Base-by-base conservation (phyloP, 202 grass and related monocot genomes). In the Brachypodium distachyon region DNA sequence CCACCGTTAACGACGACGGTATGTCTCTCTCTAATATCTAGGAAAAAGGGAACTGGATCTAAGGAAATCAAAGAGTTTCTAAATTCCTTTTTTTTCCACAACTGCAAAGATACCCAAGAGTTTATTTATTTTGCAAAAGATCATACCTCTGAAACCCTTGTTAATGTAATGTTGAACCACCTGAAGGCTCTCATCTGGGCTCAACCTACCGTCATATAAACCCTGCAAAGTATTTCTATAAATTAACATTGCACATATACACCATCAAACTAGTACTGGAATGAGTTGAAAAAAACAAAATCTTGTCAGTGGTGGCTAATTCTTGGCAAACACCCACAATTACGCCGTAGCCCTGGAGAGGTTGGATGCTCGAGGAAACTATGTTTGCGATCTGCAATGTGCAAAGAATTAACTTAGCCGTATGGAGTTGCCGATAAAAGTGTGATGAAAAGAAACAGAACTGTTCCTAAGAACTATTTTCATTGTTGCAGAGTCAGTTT, bases 341-440 rank as follows among this genome's bases (percentile, higher is more conserved):
- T 46, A 84, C 18, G 14, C 46, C 76, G 40, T 84, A 33, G 74
- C 71, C 80, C 50, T 97, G 94, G 74, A 89, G 91, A 64, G 94
- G 89, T 67, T 94, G 94, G 82, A 97, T 97, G 77, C 84, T 92
- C 71, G 94, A 97, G 44, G 75, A 70, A 41, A 97, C 82, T 52
- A 92, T 97, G 82, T 82, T 94, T 72, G 94, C 69, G 55, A 90
- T 87, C 94, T 97, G 84, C 27, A 68, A 74, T 18, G 81, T 77
- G 40, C 9, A 46, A 71, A 2, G 13, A 62, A 60, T 1, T 18
- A 0, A 72, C 36, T 66, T 32, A 49, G 41, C 12, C 1, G 57
- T 59, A 73, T 67, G 40, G 38, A 65, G 10, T 44, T 59, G 31
- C 12, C 54, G 1, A 68, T 55, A 50, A 50, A 79, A 64, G 10